Evolutionary conservation across 2,329 filamentous ascomycete genomes (phyloP), one percentile per base, ranked within the genome.

Genomic region (Colletotrichum sublineola): DNA sequence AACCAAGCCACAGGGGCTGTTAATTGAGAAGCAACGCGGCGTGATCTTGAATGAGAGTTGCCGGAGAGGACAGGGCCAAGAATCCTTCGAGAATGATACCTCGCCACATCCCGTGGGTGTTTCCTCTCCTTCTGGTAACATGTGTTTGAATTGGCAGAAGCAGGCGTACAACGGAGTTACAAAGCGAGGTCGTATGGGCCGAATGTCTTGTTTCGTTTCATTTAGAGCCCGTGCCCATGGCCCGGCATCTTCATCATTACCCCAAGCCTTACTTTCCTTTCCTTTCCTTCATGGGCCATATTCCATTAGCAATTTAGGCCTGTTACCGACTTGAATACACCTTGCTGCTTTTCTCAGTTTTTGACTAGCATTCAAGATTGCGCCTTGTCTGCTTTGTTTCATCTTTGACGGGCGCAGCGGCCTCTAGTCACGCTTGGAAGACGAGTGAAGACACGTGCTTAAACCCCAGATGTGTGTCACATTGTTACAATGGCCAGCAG

Each of bases 1-100:
- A 75, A 74, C 53, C 73, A 74, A 15, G 60, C 60, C 40, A 12
- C 50, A n/a, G 24, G 48, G 5, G 38, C 42, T 4, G 52, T 36
- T 14, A 44, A 52, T 6, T 58, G n/a, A 66, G 33, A 31, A 52
- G 63, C 24, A 11, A 12, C 20, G 42, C 15, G n/a, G 29, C 56
- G 8, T 29, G 15, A 57, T 33, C 7, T 11, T 9, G 53, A 3
- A 38, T 4, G 9, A 42, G 55, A 53, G 44, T 50, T 53, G 42
- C 40, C 7, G 18, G 31, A 31, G 46, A 40, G 24, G 24, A 31
- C 15, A 15, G 9, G 50, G 18, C 15, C 15, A 9, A 33, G 14
- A 14, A 24, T 48, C 9, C 3, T 8, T 29, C n/a, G 18, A 31
- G 38, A 33, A 6, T 31, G 15, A 24, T 11, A 6, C 8, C 18